Base-by-base conservation (phyloP, 148 eudicot species). In the Silene latifolia region DNA sequence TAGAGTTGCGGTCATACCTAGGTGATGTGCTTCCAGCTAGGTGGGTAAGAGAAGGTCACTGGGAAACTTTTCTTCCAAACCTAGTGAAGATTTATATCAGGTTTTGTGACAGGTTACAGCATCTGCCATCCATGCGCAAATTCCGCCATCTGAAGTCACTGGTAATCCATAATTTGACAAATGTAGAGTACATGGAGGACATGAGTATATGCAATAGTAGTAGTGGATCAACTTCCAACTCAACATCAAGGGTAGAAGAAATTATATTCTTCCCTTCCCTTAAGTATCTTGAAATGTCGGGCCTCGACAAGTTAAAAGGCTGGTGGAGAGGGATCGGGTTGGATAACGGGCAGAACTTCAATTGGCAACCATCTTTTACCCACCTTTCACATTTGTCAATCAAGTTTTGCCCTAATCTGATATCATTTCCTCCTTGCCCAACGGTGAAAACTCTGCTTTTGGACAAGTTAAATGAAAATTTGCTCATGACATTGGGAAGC, bases 241-340 rank as follows among this genome's bases (percentile, higher is more conserved):
- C 59, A 66, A 39, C 8, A 39, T 39, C 44, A 51, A 51, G 14
- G 56, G 56, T 14, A 11, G 56, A 51, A 51, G 56, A 51, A 3
- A 19, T 19, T 4, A 20, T 8, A 12, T 80, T 76, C 80, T 80
- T 71, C 46, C 73, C 80, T 0, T 80, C 83, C 56, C 80, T 80
- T 47, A 25, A 72, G 72, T 5, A 5, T 3, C 57, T 82, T 10
- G 18, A 2, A 0, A 23, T 78, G 20, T 0, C 8, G 8, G 8
- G 17, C 15, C n/a, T 74, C 23, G 39, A 13, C 9, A 78, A 56
- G 29, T 44, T 82, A 75, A 71, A 70, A 71, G 76, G 72, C 7
- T 82, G 84, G 84, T 74, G 81, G 78, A 23, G 65, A 29, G 67
- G 0, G 64, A 9, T 48, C 72, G n/a, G 46, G 54, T 48, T 14